Conservation (phyloP, 2,329 filamentous ascomycete genomes). For the Talaromyces sp. region DNA sequence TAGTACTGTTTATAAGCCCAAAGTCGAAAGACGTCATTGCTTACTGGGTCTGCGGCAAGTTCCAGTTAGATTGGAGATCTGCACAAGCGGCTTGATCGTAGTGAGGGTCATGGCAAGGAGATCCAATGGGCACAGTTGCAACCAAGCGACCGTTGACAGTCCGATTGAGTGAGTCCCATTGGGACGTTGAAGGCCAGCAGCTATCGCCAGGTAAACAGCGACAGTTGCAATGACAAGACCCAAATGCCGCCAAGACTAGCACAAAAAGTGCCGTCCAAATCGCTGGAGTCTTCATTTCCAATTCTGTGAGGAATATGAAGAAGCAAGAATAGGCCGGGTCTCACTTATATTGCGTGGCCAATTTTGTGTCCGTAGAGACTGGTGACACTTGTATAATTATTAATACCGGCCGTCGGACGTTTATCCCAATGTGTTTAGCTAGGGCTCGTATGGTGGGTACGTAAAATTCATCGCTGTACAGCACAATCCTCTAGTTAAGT, state of each 20-base stretch:
- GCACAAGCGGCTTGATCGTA: conserved; percentile 1
- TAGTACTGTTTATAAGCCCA: not conserved
- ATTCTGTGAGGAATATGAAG: not conserved
- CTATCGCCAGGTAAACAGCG: conserved; percentile 23
- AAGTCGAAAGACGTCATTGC: not conserved
- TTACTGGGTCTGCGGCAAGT: conserved; percentile 1
- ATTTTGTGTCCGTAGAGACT: not conserved
- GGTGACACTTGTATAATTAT: not conserved
- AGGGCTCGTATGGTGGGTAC: not conserved
- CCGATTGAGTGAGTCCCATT: conserved; percentile 35
- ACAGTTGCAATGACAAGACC: not conserved
- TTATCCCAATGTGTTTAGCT: not conserved
- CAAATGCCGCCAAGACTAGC: not conserved
- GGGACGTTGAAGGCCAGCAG: conserved; percentile 35
- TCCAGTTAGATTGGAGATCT: conserved; percentile 1
- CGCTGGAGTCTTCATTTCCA: not conserved
- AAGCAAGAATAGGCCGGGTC: not conserved
- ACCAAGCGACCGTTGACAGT: conserved; percentile 34
- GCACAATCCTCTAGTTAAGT: not conserved
- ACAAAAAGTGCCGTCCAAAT: not conserved
- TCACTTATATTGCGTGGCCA: not conserved
- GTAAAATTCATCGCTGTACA: not conserved
- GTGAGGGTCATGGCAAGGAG: conserved; percentile 24
- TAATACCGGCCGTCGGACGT: not conserved
- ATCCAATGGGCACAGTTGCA: conserved; percentile 27